These are phyloP conservation scores for Pseudonectria foliicola DNA, from an alignment of 2,329 filamentous ascomycete species.

Conservation along the genomic window DNA sequence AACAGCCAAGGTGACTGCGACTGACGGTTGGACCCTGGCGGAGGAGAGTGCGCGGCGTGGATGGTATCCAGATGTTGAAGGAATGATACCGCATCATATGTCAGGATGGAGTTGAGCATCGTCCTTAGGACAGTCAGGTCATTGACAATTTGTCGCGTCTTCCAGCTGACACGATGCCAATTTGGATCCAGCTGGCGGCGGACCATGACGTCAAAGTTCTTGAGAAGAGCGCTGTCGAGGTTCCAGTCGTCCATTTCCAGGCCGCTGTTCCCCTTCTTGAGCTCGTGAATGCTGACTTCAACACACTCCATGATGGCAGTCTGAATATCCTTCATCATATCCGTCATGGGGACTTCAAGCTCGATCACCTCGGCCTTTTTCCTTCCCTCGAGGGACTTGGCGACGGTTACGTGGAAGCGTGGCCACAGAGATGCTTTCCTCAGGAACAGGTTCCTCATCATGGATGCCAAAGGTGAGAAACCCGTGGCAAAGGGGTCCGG, in stretches of 20 bases:
- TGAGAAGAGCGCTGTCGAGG: slow-evolving; percentile 82
- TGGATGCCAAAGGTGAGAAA: slow-evolving; percentile 79
- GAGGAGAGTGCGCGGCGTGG: slow-evolving; percentile 80
- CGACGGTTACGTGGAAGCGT: slow-evolving; percentile 85
- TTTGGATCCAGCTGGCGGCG: slow-evolving; percentile 88
- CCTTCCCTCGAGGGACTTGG: slow-evolving; percentile 81
- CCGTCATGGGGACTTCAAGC: slow-evolving; percentile 91
- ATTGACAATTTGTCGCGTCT: slow-evolving; percentile 88
- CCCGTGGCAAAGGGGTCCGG: slow-evolving; percentile 85
- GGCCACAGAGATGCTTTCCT: slow-evolving; percentile 87
- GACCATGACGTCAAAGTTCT: slow-evolving; percentile 85
- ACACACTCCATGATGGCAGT: slow-evolving; percentile 94
- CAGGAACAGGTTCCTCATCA: slow-evolving; percentile 85
- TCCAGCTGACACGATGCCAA: slow-evolving; percentile 94
- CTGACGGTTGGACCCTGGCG: slow-evolving; percentile 78
- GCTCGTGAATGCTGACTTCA: slow-evolving; percentile 85
- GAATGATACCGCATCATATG: slow-evolving; percentile 85
- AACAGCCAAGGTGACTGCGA: slow-evolving; percentile 95
- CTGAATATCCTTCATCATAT: slow-evolving; percentile 87
- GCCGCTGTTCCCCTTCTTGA: slow-evolving; percentile 84
- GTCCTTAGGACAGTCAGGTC: slow-evolving; percentile 78
- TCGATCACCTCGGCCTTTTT: slow-evolving; percentile 96
- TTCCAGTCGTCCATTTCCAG: slow-evolving; percentile 98
- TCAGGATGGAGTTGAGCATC: slow-evolving; percentile 74
- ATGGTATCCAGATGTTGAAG: slow-evolving; percentile 92